Evolutionary conservation across 306 rosid species (phyloP), one percentile per base, ranked within the genome.

Genomic region (Malus orientalis): DNA sequence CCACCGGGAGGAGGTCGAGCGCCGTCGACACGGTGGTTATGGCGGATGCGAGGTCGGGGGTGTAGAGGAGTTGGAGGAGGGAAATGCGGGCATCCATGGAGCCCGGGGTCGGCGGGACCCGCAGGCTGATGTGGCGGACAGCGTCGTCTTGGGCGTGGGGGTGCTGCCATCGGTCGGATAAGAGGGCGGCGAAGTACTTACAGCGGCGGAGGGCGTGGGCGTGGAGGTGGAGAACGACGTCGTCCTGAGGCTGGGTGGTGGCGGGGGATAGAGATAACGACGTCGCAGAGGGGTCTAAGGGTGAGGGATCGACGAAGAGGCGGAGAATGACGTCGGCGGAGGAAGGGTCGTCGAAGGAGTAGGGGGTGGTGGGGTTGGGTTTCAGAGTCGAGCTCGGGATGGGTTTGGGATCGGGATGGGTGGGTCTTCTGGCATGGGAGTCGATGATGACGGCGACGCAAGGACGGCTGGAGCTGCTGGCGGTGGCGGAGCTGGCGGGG

Each of bases 111-210:
- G 86, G 76, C 3, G 87, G 79, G 27, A 92, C 90, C 0, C 86
- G 83, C 2, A 95, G 89, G 54, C 75, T 88, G 70, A 81, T 45
- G 6, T 65, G 12, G 61, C 10, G 73, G 2, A 36, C 62, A 22
- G 4, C 45, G 20, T 75, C 60, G 6, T 45, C 30, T 23, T 19
- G 42, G 42, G 75, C 78, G 14, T 20, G 19, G 23, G 76, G 81
- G 10, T 73, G 73, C 67, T 81, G 82, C 98, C 97, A 95, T 5
- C 96, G 85, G 74, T 90, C 98, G 38, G 98, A 95, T n/a, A 95
- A 71, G 5, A 87, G 88, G 15, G 97, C 92, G 63, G 89, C 81
- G 82, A 95, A 95, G 81, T 90, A 95, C 72, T 87, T 90, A 29
- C 93, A 85, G 72, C 97, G 96, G 75, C 85, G 87, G 81, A 95